A percentile compares a stretch with the other conserved stretches of the same genome.
These are phyloP conservation scores for Noccaea caerulescens DNA, from an alignment of 345 rosid species.

Conservation along the genomic window DNA sequence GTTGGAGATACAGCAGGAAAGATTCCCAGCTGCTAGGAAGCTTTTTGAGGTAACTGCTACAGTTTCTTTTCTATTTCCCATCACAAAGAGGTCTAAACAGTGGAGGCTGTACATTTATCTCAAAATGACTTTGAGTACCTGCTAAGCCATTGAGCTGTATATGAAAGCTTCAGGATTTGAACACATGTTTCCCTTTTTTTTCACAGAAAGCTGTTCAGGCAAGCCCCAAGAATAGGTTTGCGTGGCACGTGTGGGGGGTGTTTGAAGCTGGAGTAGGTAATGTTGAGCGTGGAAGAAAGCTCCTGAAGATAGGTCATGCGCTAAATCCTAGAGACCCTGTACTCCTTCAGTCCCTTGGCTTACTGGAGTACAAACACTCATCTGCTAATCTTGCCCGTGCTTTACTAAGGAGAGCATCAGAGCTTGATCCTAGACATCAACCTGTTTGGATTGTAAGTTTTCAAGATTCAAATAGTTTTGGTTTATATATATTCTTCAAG, in stretches of 20 bases:
- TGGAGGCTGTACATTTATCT: constrained; percentile 17
- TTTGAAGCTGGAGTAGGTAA: constrained; percentile 82
- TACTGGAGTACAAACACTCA: constrained; percentile 82
- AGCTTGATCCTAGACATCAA: constrained; percentile 84
- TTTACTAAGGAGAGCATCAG: constrained; percentile 80
- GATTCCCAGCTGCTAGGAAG: constrained; percentile 67
- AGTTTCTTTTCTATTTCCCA: background rate
- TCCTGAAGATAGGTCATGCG: constrained; percentile 86
- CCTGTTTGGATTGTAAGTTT: constrained; percentile 95
- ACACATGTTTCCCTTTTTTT: background rate
- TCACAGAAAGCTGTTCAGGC: constrained; percentile 87
- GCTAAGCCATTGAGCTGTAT: constrained; percentile 11
- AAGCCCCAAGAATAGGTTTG: constrained; percentile 94
- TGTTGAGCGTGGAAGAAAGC: constrained; percentile 76
- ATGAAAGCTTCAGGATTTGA: constrained; percentile 20
- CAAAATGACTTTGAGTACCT: constrained; percentile 13
- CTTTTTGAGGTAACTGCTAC: constrained; percentile 75
- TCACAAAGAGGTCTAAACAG: constrained; percentile 12
- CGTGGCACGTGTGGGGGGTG: constrained; percentile 97
- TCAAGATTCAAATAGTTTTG: constrained; percentile 11
- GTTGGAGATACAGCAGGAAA: constrained; percentile 86
- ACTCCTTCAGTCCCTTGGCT: constrained; percentile 91
- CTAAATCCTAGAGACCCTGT: constrained; percentile 95
- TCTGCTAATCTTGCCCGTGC: constrained; percentile 77
- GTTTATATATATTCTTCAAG: background rate